Percentiles rank a stretch among this genome's conserved stretches.
Evolutionary conservation across 2,329 filamentous ascomycete species (phyloP).

Genomic region (Cadophora gregata): DNA sequence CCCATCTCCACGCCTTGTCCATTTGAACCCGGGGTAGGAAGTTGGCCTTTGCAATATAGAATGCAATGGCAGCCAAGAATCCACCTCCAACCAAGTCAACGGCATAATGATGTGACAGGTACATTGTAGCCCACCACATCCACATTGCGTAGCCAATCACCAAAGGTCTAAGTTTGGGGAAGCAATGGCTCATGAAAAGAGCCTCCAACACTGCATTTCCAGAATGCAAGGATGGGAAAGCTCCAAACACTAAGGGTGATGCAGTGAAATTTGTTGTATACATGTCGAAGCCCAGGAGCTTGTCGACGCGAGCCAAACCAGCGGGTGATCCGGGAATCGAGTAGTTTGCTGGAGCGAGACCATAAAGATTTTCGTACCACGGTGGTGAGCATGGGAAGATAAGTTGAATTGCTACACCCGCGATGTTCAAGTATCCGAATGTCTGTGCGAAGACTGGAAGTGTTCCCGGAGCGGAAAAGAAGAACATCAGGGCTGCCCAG

Average conservation of each 20-base stretch:
- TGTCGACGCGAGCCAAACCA: slow-evolving; percentile 86
- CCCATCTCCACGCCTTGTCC: slow-evolving; percentile 89
- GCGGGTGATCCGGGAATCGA: slow-evolving; percentile 89
- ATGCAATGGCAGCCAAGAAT: slow-evolving; percentile 77
- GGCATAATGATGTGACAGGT: slow-evolving; percentile 95
- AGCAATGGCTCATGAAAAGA: slow-evolving; percentile 90
- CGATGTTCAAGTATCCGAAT: slow-evolving; percentile 92
- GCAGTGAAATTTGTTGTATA: slow-evolving; percentile 93
- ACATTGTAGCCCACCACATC: slow-evolving; percentile 99
- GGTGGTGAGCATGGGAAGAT: slow-evolving; percentile 93
- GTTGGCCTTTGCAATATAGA: slow-evolving; percentile 79
- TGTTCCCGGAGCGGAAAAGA: slow-evolving; percentile 86
- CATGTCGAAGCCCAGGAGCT: slow-evolving; percentile 87
- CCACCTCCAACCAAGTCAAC: slow-evolving; percentile 90
- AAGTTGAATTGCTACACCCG: slow-evolving; percentile 86
- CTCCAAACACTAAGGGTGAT: slow-evolving; percentile 90
- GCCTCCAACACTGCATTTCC: slow-evolving; percentile 88
- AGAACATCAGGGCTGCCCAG: slow-evolving; percentile 79
- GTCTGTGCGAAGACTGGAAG: slow-evolving; percentile 83
- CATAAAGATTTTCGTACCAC: slow-evolving; percentile 96
- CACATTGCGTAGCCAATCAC: slow-evolving; percentile 87
- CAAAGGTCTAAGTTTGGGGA: slow-evolving; percentile 79
- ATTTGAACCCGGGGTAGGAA: slow-evolving; percentile 83
- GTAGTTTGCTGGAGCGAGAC: slow-evolving; percentile 89
- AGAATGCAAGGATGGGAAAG: slow-evolving; percentile 92